Conservation (phyloP, 2,329 filamentous ascomycete genomes). For the Stenocarpella maydis region DNA sequence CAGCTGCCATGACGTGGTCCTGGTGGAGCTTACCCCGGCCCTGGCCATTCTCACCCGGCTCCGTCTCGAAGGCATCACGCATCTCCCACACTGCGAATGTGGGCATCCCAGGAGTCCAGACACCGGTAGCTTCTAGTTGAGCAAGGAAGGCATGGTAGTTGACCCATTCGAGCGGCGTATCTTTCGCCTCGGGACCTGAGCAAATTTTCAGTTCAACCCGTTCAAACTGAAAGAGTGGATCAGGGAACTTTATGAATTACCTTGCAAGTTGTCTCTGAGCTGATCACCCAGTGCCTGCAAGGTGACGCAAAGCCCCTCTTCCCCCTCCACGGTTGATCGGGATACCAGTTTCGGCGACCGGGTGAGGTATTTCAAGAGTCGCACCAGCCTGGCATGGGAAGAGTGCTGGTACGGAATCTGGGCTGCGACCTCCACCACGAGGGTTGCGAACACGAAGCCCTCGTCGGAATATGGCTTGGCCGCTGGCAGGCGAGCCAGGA, state of each 20-base stretch:
- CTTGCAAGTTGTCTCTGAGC: not conserved
- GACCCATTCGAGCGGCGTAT: not conserved
- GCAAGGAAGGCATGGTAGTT: slow-evolving; percentile 14
- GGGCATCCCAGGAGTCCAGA: not conserved
- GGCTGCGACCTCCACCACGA: not conserved
- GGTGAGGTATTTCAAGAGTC: not conserved
- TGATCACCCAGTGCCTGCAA: not conserved
- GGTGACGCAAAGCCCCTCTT: not conserved
- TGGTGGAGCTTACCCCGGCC: not conserved
- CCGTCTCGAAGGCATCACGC: slow-evolving; percentile 6
- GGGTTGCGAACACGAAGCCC: not conserved
- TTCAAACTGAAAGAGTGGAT: not conserved
- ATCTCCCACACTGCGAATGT: not conserved
- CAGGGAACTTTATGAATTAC: not conserved
- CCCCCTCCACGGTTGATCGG: not conserved
- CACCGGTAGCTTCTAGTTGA: not conserved
- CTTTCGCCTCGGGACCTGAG: not conserved
- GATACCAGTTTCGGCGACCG: not conserved
- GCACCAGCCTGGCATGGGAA: not conserved
- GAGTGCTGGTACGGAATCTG: not conserved
- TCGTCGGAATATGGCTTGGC: not conserved
- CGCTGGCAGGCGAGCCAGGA: not conserved
- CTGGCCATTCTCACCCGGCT: accelerated
- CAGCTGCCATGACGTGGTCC: slow-evolving; percentile 5
- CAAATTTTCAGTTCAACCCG: not conserved